A percentile compares a stretch with the other conserved stretches of the same genome.
phyloP scores from a whole-genome alignment of 345 rosid species.

The Hirschfeldia incana region DNA sequence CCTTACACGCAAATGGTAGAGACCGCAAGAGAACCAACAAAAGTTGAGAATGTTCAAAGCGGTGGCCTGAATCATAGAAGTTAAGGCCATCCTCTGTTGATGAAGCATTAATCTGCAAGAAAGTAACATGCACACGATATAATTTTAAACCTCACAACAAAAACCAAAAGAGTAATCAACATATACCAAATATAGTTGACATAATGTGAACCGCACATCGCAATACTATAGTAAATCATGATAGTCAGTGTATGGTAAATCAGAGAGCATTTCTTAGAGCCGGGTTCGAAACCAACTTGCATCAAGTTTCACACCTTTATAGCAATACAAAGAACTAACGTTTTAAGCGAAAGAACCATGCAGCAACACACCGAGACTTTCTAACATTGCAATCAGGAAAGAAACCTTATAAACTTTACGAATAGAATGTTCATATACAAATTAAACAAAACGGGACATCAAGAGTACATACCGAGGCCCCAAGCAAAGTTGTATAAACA shows the following conservation, averaged over 20 bases:
- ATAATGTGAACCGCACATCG: slow-evolving; percentile 17
- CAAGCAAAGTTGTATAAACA: slow-evolving; percentile 85
- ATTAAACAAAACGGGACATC: slow-evolving; percentile 4
- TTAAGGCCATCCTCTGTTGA: slow-evolving; percentile 88
- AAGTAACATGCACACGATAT: slow-evolving; percentile 4
- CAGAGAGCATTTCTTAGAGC: not conserved
- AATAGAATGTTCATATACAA: not conserved
- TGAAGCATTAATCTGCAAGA: slow-evolving; percentile 89
- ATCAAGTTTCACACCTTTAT: slow-evolving; percentile 22
- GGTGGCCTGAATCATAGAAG: slow-evolving; percentile 92
- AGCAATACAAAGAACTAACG: not conserved
- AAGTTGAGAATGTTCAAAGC: slow-evolving; percentile 89
- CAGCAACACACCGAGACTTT: slow-evolving; percentile 6
- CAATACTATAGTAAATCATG: slow-evolving; percentile 4
- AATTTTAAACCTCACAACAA: slow-evolving; percentile 7
- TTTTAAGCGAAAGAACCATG: slow-evolving; percentile 12
- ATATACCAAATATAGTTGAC: slow-evolving; percentile 3
- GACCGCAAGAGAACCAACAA: slow-evolving; percentile 87
- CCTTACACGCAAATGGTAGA: slow-evolving; percentile 75
- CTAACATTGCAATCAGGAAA: slow-evolving; percentile 20
- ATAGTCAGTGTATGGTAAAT: slow-evolving; percentile 5
- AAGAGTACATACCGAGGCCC: slow-evolving; percentile 80
- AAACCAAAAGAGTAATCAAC: not conserved
- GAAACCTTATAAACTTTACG: slow-evolving; percentile 11
- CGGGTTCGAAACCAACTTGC: slow-evolving; percentile 4